These are phyloP conservation scores for Neocatenulostroma microsporum DNA, from an alignment of 2,329 filamentous ascomycete genomes.

Conservation along the genomic window DNA sequence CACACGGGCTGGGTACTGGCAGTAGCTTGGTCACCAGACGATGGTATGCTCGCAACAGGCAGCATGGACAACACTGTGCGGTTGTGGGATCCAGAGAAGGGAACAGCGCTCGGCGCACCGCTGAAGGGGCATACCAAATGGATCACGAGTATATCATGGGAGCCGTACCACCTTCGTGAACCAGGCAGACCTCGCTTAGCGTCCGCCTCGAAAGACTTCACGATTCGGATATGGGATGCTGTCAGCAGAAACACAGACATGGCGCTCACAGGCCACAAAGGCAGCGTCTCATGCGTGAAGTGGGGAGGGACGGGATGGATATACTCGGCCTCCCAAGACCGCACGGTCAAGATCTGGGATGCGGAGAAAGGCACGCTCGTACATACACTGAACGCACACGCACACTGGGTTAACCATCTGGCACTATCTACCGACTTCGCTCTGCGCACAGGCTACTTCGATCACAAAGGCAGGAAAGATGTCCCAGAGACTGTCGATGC, in stretches of 20 bases:
- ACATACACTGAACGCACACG: slow-evolving; percentile 72
- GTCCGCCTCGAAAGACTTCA: slow-evolving; percentile 82
- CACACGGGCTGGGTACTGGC: slow-evolving; percentile 87
- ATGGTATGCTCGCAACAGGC: slow-evolving; percentile 71
- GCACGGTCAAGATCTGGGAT: slow-evolving; percentile 87
- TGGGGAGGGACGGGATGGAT: slow-evolving; percentile 88
- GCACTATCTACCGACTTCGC: slow-evolving; percentile 90
- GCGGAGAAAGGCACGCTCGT: slow-evolving; percentile 68
- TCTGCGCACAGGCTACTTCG: slow-evolving; percentile 75
- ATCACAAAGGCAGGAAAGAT: slow-evolving; percentile 62
- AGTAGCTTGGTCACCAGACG: slow-evolving; percentile 81
- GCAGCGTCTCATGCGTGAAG: slow-evolving; percentile 78
- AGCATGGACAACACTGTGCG: slow-evolving; percentile 90
- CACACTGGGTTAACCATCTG: slow-evolving; percentile 93
- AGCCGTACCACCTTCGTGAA: slow-evolving; percentile 79
- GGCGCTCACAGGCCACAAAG: slow-evolving; percentile 81
- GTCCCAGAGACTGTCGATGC: slow-evolving; percentile 62
- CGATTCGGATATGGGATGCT: slow-evolving; percentile 78
- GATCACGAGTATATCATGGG: slow-evolving; percentile 83
- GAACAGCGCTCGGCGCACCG: slow-evolving; percentile 61
- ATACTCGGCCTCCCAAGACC: slow-evolving; percentile 83
- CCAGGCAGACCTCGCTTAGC: slow-evolving; percentile 69
- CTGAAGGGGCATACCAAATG: slow-evolving; percentile 84
- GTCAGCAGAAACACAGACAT: slow-evolving; percentile 71
- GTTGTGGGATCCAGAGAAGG: slow-evolving; percentile 79